Percentiles rank a stretch among this genome's conserved stretches.
Conservation (phyloP, 2,329 filamentous ascomycete genomes). For the Pyricularia sp. region DNA sequence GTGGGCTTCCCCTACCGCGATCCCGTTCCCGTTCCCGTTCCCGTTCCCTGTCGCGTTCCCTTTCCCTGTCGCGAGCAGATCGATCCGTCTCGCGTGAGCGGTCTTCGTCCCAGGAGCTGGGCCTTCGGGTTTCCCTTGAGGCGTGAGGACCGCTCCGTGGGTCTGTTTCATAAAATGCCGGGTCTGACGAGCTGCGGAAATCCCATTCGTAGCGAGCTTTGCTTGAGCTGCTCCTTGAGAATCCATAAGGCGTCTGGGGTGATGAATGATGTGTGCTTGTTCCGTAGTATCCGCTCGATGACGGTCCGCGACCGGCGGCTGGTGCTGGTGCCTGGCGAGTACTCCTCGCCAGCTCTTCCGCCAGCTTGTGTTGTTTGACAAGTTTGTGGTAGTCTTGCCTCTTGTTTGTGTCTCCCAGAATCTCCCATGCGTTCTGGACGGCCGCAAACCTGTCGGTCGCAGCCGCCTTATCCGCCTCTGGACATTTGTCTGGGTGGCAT, state of each 20-base stretch:
- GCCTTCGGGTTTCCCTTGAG: neutral
- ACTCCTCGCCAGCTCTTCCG: neutral
- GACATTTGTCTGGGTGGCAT: slow-evolving; percentile 72
- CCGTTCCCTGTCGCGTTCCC: neutral
- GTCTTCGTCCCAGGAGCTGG: neutral
- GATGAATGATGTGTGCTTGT: neutral
- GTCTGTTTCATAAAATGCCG: neutral
- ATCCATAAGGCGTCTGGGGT: neutral
- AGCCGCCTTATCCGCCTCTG: slow-evolving; percentile 1
- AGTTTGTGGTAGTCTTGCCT: slow-evolving; percentile 2
- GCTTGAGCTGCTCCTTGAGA: neutral
- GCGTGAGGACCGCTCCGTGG: neutral
- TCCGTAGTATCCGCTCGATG: slow-evolving; percentile 1
- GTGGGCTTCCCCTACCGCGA: neutral
- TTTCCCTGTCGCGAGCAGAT: neutral
- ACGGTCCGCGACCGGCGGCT: neutral
- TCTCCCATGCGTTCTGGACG: slow-evolving; percentile 4
- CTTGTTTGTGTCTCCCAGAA: neutral
- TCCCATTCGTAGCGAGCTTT: neutral
- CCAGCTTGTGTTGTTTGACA: slow-evolving; percentile 4
- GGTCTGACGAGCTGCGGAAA: neutral
- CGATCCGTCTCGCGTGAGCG: slow-evolving; percentile 1
- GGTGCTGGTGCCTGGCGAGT: neutral
- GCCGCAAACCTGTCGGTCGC: neutral
- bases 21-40: neutral